Percentiles rank a stretch among this genome's conserved stretches.
These are phyloP conservation scores for Clitoria ternatea DNA, from an alignment of 306 rosid species.

Conservation along the genomic window DNA sequence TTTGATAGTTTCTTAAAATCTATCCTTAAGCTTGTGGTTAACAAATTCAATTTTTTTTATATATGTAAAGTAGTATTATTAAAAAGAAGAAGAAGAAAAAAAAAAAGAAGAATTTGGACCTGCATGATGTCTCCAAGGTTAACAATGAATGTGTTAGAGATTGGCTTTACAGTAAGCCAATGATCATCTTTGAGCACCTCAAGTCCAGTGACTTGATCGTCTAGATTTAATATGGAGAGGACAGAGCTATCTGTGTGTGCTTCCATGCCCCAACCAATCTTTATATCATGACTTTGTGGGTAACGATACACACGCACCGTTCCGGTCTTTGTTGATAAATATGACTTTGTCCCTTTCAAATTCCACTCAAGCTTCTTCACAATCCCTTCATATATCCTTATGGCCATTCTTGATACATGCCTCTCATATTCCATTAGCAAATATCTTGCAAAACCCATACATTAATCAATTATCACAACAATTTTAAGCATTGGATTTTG, in stretches of 20 bases:
- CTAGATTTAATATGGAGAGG: constrained; percentile 32
- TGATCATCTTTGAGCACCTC: constrained; percentile 50
- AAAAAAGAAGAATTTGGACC: constrained; percentile 6
- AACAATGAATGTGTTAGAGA: constrained; percentile 39
- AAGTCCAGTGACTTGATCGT: constrained; percentile 46
- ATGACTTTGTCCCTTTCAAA: constrained; percentile 1
- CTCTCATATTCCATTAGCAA: constrained; percentile 49
- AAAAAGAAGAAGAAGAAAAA: background rate
- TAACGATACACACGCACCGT: constrained; percentile 60
- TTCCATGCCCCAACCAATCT: constrained; percentile 54
- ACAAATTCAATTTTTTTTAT: too few species aligned
- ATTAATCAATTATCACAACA: too few species aligned
- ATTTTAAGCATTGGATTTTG: too few species aligned
- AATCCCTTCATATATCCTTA: constrained; percentile 43
- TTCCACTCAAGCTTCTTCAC: constrained; percentile 39
- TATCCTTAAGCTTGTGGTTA: too few species aligned
- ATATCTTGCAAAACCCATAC: constrained; percentile 23
- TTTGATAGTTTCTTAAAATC: too few species aligned
- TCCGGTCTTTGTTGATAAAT: constrained; percentile 47
- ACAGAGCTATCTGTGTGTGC: constrained; percentile 61
- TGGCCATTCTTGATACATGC: constrained; percentile 40
- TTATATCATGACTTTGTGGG: constrained; percentile 23
- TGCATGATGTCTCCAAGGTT: constrained; percentile 43
- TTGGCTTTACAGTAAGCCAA: constrained; percentile 52
- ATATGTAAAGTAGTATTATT: background rate